Evolutionary conservation across 305 asterid genomes (phyloP).

Genomic region (Fraxinus angustifolia): DNA sequence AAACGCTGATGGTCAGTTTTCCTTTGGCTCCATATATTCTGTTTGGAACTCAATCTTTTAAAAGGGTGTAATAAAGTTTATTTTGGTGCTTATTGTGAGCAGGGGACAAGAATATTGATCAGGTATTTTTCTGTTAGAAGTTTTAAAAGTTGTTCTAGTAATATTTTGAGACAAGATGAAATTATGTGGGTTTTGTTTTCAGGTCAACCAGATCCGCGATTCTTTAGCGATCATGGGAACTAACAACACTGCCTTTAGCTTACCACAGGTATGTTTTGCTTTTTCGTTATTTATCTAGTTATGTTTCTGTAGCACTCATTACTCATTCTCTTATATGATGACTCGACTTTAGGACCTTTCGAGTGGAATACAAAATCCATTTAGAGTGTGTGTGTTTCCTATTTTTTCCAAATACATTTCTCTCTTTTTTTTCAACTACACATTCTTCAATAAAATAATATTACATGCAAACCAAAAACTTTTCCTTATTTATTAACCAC

Average conservation of each 20-base stretch:
- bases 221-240: conserved; percentile 97
- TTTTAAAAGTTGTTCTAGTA: conserved; percentile 15
- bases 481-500: no score
- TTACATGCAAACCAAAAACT: no score
- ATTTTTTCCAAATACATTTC: no score
- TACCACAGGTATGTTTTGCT: conserved; percentile 71
- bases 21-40: conserved; percentile 25
- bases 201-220: conserved; percentile 94
- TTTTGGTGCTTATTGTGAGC: conserved; percentile 34
- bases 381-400: no score
- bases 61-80: conserved; percentile 21
- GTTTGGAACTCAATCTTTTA: conserved; percentile 13
- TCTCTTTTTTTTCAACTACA: no score
- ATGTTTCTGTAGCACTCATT: conserved; percentile 2
- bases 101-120: conserved; percentile 87
- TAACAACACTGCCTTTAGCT: conserved; percentile 94
- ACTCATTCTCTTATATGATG: not conserved
- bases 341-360: not conserved
- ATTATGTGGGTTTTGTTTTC: conserved; percentile 25
- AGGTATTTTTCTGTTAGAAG: conserved; percentile 41
- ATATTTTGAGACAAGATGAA: conserved; percentile 13
- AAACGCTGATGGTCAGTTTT: conserved; percentile 62
- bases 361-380: not conserved
- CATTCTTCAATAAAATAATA: no score
- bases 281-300: not conserved